Conservation (phyloP, 2,329 filamentous ascomycete genomes). For the Clarireedia hainanense region DNA sequence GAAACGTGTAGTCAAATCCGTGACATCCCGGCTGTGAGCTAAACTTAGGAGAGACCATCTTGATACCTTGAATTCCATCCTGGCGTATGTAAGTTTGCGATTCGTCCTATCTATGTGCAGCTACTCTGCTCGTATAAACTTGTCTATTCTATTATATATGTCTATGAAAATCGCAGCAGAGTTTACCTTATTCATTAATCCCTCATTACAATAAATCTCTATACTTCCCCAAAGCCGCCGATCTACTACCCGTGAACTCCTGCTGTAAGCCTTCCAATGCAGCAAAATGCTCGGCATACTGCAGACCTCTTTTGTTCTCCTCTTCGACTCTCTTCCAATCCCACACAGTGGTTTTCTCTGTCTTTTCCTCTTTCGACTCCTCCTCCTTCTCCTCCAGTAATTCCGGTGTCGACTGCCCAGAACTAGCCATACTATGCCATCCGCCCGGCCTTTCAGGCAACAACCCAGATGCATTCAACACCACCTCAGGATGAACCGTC, state of each 20-base stretch:
- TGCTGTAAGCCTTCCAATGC: conserved; percentile 45
- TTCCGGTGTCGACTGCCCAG: conserved; percentile 26
- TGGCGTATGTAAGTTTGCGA: no score
- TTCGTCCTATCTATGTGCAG: no score
- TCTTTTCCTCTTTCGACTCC: conserved; percentile 7
- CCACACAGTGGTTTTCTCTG: conserved; percentile 32
- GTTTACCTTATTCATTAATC: no score
- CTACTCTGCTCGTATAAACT: no score
- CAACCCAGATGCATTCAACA: conserved; percentile 64
- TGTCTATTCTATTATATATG: no score
- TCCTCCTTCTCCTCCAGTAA: conserved; percentile 9
- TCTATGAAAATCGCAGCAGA: no score
- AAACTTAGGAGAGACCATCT: no score
- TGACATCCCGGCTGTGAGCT: no score
- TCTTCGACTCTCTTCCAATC: conserved; percentile 52
- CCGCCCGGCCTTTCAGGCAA: conserved; percentile 66
- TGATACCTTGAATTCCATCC: no score
- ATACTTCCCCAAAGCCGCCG: conserved; percentile 28
- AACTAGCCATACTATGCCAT: conserved; percentile 39
- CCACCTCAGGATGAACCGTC: conserved; percentile 74
- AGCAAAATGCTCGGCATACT: conserved; percentile 47
- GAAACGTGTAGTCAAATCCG: no score
- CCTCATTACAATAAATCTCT: conserved; percentile 22
- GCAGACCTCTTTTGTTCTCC: conserved; percentile 47
- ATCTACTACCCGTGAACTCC: conserved; percentile 27